Percentiles rank a stretch among this genome's conserved stretches.
Evolutionary conservation across 441 rosid genomes (phyloP).

Genomic region (Metrosideros polymorpha): DNA sequence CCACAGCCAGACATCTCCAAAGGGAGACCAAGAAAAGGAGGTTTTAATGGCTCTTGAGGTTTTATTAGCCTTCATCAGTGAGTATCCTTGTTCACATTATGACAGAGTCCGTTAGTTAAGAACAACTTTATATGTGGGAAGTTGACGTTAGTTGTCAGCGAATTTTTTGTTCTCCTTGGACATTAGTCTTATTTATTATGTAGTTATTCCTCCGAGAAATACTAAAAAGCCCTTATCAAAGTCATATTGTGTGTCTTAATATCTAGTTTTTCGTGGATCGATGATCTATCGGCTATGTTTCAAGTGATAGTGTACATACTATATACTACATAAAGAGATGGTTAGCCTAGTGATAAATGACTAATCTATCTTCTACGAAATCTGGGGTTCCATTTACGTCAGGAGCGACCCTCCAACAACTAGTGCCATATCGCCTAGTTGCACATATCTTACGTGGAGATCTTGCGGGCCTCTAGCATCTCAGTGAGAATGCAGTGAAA

Average conservation of each 20-base stretch:
- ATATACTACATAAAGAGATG: neutral
- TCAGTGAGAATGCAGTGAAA: fast-evolving
- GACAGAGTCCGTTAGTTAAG: neutral
- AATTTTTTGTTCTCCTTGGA: neutral
- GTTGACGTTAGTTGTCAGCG: neutral
- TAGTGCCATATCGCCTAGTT: neutral
- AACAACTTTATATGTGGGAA: neutral
- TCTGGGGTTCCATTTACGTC: neutral
- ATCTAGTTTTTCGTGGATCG: neutral
- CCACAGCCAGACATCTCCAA: neutral
- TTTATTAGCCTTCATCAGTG: neutral
- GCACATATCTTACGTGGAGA: neutral
- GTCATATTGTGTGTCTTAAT: neutral
- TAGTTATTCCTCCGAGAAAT: no score
- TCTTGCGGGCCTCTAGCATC: neutral
- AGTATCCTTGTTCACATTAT: neutral
- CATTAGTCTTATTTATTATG: neutral
- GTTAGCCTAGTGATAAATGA: neutral
- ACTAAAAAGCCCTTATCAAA: neutral
- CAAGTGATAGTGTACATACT: neutral
- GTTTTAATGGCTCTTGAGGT: neutral
- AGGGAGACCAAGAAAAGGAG: neutral
- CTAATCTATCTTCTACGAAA: neutral
- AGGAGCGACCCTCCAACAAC: neutral
- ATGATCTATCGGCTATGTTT: neutral